phyloP scores from a whole-genome alignment of 805 yeast genomes.

The Yamadazyma tumulicola region DNA sequence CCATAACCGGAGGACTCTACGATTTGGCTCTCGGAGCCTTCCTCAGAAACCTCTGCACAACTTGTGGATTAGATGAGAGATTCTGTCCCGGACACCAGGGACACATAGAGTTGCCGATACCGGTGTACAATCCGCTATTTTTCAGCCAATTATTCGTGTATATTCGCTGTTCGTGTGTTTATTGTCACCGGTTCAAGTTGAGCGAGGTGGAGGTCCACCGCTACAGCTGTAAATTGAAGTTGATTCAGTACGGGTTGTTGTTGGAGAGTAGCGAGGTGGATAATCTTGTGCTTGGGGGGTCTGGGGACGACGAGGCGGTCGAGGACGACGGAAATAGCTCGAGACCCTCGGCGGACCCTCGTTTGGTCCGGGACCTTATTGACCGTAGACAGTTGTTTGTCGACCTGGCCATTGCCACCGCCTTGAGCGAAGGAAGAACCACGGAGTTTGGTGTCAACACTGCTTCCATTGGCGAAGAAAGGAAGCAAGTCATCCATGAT shows the following conservation, averaged over 20 bases:
- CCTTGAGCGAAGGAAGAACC: constrained; percentile 73
- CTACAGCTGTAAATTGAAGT: constrained; percentile 69
- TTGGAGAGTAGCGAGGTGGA: constrained; percentile 76
- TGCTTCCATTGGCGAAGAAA: constrained; percentile 81
- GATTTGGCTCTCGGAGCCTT: constrained; percentile 97
- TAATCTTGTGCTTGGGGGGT: constrained; percentile 45
- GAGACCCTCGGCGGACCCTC: constrained; percentile 35
- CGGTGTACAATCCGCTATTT: constrained; percentile 92
- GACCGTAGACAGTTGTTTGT: constrained; percentile 68
- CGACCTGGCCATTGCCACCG: constrained; percentile 63
- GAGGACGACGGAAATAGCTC: constrained; percentile 37
- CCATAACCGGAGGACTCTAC: constrained; percentile 88
- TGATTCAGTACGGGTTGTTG: constrained; percentile 85
- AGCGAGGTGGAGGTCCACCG: constrained; percentile 67
- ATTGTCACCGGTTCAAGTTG: constrained; percentile 83
- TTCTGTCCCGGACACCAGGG: constrained; percentile 99
- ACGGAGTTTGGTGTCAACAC: constrained; percentile 67
- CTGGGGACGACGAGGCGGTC: constrained; percentile 38
- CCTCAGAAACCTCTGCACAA: constrained; percentile 80
- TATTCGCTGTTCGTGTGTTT: constrained; percentile 81
- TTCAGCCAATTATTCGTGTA: constrained; percentile 86
- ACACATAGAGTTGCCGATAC: constrained; percentile 93
- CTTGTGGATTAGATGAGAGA: constrained; percentile 93
- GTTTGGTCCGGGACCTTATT: constrained; percentile 45
- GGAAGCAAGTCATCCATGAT: constrained; percentile 69